Conservation (phyloP, 2,329 filamentous ascomycete species). For the Colletotrichum salicis region DNA sequence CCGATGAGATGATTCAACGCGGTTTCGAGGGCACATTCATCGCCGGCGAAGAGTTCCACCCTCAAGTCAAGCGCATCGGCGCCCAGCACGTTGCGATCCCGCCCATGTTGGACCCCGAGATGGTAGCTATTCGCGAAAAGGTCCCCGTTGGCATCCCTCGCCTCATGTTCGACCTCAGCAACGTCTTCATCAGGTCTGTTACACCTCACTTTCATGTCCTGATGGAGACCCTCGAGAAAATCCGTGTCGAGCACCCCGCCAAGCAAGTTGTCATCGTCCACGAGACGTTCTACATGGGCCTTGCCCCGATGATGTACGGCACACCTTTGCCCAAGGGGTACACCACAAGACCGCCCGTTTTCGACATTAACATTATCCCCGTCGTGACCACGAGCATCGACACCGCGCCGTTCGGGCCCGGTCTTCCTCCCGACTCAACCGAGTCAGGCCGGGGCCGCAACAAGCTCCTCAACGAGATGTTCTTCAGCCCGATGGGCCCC, state of each 20-base stretch:
- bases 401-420: conserved; percentile 50
- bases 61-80: conserved; percentile 48
- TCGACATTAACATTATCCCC: conserved; percentile 53
- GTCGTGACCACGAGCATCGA: conserved; percentile 50
- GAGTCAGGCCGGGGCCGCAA: conserved; percentile 50
- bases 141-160: conserved; percentile 40
- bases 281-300: conserved; percentile 52
- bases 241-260: conserved; percentile 44
- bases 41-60: conserved; percentile 48
- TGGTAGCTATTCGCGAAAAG: conserved; percentile 34
- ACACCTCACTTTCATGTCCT: conserved; percentile 46
- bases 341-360: conserved; percentile 45
- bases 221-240: conserved; percentile 47
- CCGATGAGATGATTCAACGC: conserved; percentile 47
- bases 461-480: conserved; percentile 40
- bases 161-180: conserved; percentile 46
- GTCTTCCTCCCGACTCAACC: conserved; percentile 50
- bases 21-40: conserved; percentile 57
- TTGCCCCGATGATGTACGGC: conserved; percentile 50
- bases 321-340: conserved; percentile 51
- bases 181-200: conserved; percentile 47
- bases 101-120: conserved; percentile 32
- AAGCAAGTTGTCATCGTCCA: conserved; percentile 55
- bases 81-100: conserved; percentile 46
- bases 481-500: conserved; percentile 37